Conservation (phyloP, 306 rosid species). For the Astragalus membranaceus region DNA sequence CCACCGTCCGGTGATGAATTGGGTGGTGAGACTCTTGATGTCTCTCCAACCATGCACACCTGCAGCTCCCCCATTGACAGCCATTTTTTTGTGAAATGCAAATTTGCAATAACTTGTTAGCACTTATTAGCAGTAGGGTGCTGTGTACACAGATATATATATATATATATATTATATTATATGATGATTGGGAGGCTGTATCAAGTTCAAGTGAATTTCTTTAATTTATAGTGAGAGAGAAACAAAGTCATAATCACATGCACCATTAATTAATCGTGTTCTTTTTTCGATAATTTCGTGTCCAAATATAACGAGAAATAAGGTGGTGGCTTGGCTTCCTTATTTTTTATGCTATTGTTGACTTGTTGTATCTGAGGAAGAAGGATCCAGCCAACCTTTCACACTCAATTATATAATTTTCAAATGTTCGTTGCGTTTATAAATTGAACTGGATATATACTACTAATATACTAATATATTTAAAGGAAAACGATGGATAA, state of each 20-base stretch:
- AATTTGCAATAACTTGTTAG: neutral
- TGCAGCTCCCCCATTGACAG: neutral
- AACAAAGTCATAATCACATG: neutral
- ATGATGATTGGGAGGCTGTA: neutral
- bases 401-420: neutral
- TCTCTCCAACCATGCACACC: slow-evolving; percentile 24
- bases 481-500: neutral
- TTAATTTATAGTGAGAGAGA: no score
- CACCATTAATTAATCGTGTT: no score
- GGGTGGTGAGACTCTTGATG: slow-evolving; percentile 31
- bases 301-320: no score
- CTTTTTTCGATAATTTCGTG: no score
- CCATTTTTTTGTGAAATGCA: neutral
- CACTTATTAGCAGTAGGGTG: neutral
- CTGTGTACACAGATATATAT: no score
- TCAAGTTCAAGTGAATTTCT: neutral
- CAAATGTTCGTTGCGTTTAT: neutral
- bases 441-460: neutral
- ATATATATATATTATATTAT: neutral
- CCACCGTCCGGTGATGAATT: slow-evolving; percentile 65
- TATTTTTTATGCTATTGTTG: neutral
- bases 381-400: slow-evolving; percentile 3
- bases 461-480: neutral
- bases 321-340: neutral
- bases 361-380: neutral